Evolutionary conservation across 1,139 yeast species (phyloP).

Genomic region (Suhomyces maxii): DNA sequence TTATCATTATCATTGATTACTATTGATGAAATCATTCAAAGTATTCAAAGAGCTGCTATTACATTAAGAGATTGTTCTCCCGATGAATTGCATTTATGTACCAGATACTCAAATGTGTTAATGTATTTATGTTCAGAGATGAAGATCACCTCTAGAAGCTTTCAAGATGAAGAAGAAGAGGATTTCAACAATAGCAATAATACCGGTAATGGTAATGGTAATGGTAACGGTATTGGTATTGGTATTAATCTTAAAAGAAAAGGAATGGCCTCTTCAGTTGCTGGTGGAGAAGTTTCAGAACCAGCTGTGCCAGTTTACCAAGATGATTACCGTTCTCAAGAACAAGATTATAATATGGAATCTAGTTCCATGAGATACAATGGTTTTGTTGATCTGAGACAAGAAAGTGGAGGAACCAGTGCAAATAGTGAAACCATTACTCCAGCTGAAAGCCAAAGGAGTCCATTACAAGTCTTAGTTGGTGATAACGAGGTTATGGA

Average conservation of each 20-base stretch:
- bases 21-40: conserved; percentile 64
- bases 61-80: conserved; percentile 83
- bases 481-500: conserved; percentile 64
- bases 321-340: not conserved
- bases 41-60: conserved; percentile 72
- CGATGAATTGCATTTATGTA: conserved; percentile 82
- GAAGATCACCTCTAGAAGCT: conserved; percentile 41
- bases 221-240: too few relatives aligned
- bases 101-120: conserved; percentile 77
- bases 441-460: conserved; percentile 7
- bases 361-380: not conserved
- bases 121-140: conserved; percentile 78
- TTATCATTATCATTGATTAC: conserved; percentile 65
- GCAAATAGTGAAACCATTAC: conserved; percentile 5
- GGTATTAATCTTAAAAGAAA: not conserved
- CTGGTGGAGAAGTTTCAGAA: conserved; percentile 9
- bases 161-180: conserved; percentile 16
- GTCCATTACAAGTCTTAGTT: conserved; percentile 12
- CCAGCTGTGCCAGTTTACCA: not conserved
- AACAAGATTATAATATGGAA: not conserved
- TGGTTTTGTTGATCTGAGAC: conserved; percentile 1
- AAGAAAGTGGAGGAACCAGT: not conserved
- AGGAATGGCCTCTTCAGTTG: not conserved
- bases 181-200: not conserved
- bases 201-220: too few relatives aligned